Conservation (phyloP, 73 alveolate genomes). For the Breviolum minutum region DNA sequence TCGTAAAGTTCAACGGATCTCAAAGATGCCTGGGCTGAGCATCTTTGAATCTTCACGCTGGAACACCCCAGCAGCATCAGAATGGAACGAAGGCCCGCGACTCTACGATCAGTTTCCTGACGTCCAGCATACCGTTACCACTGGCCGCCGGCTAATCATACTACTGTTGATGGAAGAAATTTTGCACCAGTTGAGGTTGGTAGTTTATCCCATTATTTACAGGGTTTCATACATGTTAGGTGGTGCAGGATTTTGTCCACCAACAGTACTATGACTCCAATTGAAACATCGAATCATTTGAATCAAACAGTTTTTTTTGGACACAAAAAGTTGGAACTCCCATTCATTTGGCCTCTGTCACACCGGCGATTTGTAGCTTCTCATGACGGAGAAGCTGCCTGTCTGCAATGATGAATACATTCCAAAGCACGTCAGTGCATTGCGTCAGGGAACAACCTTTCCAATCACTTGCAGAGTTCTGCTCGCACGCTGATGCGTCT, state of each 20-base stretch:
- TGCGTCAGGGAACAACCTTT: too few species aligned
- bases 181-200: too few species aligned
- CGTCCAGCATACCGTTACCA: too few species aligned
- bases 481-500: neutral
- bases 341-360: neutral
- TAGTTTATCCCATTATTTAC: too few species aligned
- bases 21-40: neutral
- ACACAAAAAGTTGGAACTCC: too few species aligned
- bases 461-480: neutral
- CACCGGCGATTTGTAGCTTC: slow-evolving; percentile 17
- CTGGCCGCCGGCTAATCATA: too few species aligned
- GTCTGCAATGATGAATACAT: neutral
- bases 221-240: too few species aligned
- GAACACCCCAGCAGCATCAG: slow-evolving; percentile 77
- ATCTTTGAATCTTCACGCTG: slow-evolving; percentile 58
- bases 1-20: neutral
- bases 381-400: slow-evolving; percentile 88
- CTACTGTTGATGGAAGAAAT: too few species aligned
- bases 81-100: slow-evolving; percentile 7
- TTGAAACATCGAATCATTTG: too few species aligned
- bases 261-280: neutral
- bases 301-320: too few species aligned
- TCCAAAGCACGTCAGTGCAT: too few species aligned
- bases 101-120: neutral
- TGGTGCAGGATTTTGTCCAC: too few species aligned